Percentiles rank a stretch among this genome's conserved stretches.
Evolutionary conservation across 75 land plant species (phyloP).

Genomic region (Pinus taeda): DNA sequence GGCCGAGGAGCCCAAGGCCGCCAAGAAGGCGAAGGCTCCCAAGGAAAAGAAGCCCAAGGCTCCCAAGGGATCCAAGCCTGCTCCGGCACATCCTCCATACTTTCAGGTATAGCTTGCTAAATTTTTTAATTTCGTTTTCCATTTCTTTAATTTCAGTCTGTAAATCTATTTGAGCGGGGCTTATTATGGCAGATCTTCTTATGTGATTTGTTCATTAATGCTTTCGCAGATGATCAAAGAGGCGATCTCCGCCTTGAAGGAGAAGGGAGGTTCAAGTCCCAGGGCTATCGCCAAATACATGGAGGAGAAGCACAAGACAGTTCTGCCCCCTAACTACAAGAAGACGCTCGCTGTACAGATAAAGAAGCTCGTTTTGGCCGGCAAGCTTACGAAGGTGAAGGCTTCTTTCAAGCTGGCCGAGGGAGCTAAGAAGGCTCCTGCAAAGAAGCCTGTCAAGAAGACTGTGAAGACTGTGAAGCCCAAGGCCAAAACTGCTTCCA

Average conservation of each 20-base stretch:
- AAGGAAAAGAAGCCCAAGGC: constrained; percentile 39
- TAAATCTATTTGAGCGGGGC: background rate
- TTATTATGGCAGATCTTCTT: background rate
- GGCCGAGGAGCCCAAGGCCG: background rate
- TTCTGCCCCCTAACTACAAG: constrained; percentile 50
- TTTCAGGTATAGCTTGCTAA: constrained; percentile 39
- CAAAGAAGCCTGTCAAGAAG: constrained; percentile 8
- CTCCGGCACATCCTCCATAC: constrained; percentile 72
- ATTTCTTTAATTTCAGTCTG: background rate
- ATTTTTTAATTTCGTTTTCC: background rate
- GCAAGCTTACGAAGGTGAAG: constrained; percentile 59
- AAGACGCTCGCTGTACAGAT: constrained; percentile 49
- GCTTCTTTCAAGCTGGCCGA: constrained; percentile 70
- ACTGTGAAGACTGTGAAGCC: background rate
- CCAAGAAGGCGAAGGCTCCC: constrained; percentile 15
- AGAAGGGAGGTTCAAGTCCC: constrained; percentile 66
- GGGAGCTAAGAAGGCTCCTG: constrained; percentile 15
- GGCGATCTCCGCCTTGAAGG: constrained; percentile 55
- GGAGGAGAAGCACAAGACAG: constrained; percentile 59
- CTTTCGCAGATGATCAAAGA: constrained; percentile 64
- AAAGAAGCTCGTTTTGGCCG: constrained; percentile 35
- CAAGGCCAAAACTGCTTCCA: background rate
- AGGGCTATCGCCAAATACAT: constrained; percentile 70
- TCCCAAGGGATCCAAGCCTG: constrained; percentile 14
- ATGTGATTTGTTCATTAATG: too few species aligned